Base-by-base conservation (phyloP, 225 moss, liverwort and hornwort genomes). In the Rhytidiadelphus loreus region DNA sequence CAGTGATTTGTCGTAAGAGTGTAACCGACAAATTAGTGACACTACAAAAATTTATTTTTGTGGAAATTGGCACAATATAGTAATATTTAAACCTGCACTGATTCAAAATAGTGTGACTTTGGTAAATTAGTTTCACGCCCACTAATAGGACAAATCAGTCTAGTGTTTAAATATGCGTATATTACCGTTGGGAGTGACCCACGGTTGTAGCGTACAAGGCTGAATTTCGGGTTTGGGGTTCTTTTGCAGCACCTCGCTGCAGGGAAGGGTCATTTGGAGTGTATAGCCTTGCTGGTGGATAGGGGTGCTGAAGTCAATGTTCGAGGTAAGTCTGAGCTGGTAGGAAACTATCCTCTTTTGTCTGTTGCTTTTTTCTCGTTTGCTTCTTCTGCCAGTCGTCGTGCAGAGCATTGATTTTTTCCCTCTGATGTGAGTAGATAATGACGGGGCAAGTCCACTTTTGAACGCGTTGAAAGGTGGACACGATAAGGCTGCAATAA, bases 171-270 rank as follows among this genome's bases (percentile, higher is more conserved):
- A 4, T 9, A 44, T 81, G 52, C 57, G 44, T 56, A 37, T 57
- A 28, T 25, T 26, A 58, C 18, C 26, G 41, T 60, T 26, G 85
- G 43, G 19, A 68, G 72, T 78, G 86, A 85, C 25, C 56, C 81
- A 56, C 65, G 60, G 52, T 43, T 80, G 37, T 78, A 84, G 16
- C 32, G 14, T 50, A 61, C 21, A 35, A 64, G 56, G 13, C 68
- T 90, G 82, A 85, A 48, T 71, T 56, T 83, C 55, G 61, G 75
- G 77, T 69, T 80, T 87, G 37, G 82, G 57, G 24, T 83, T 82
- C 80, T 20, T 43, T 77, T 78, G 83, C 93, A 96, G 97, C 97
- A 97, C 88, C 91, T 94, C 83, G 97, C 96, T 88, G 95, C 97
- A 41, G 89, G 89, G 65, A 94, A 93, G 87, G 97, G 97, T 59